Conservation (phyloP, 2,329 filamentous ascomycete genomes). For the Pyricularia sp. region DNA sequence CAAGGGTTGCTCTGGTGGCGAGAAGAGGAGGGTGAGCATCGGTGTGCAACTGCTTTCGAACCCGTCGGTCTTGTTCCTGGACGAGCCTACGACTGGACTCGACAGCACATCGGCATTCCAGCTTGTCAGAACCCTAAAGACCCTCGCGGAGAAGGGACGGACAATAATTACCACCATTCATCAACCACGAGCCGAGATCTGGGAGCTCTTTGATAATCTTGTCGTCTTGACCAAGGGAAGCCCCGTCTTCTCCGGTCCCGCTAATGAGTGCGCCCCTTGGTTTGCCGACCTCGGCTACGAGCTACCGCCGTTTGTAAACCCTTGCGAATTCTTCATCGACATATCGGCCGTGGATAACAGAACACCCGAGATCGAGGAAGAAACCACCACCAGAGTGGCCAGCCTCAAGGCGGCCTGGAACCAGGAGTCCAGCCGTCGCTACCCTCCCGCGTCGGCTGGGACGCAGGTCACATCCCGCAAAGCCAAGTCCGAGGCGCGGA, state of each 20-base stretch:
- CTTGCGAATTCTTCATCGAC: slow-evolving; percentile 68
- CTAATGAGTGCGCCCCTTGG: slow-evolving; percentile 50
- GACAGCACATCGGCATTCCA: slow-evolving; percentile 72
- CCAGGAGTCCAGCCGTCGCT: slow-evolving; percentile 21
- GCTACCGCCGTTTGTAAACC: slow-evolving; percentile 65
- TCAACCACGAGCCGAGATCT: slow-evolving; percentile 71
- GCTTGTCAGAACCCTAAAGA: slow-evolving; percentile 60
- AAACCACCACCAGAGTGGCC: slow-evolving; percentile 51
- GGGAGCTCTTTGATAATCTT: slow-evolving; percentile 65
- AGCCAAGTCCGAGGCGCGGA: slow-evolving; percentile 14
- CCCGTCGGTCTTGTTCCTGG: slow-evolving; percentile 67
- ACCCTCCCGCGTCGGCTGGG: slow-evolving; percentile 12
- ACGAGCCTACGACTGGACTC: slow-evolving; percentile 68
- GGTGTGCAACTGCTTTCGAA: slow-evolving; percentile 73
- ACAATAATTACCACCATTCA: slow-evolving; percentile 70
- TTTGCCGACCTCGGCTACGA: slow-evolving; percentile 52
- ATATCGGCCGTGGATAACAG: slow-evolving; percentile 66
- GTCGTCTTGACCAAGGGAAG: slow-evolving; percentile 59
- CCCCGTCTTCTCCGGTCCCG: slow-evolving; percentile 57
- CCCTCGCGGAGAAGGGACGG: slow-evolving; percentile 55
- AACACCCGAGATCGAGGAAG: slow-evolving; percentile 53
- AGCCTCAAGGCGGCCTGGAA: slow-evolving; percentile 52
- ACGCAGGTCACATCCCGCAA: slow-evolving; percentile 9
- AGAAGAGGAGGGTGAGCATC: slow-evolving; percentile 68
- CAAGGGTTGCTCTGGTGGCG: slow-evolving; percentile 69